Evolutionary conservation across 148 eudicot genomes (phyloP).

Genomic region (Amaranthus palmeri): DNA sequence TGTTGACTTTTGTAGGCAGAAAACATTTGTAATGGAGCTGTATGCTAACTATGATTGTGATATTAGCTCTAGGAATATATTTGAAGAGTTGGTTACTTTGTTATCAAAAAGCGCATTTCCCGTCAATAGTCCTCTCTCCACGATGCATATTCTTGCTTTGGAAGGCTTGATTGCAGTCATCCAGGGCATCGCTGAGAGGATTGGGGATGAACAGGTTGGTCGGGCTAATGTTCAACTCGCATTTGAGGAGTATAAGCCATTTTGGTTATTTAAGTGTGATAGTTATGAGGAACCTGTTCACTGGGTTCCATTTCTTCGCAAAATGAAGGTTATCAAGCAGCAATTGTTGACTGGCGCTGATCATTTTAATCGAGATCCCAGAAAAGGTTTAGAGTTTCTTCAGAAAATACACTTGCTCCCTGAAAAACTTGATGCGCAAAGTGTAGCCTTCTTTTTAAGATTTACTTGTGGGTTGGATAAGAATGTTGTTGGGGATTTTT

Average conservation of each 20-base stretch:
- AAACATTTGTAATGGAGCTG: conserved; percentile 69
- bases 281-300: conserved; percentile 51
- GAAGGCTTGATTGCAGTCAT: conserved; percentile 88
- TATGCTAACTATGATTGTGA: conserved; percentile 91
- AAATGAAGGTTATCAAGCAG: conserved; percentile 67
- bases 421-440: conserved; percentile 73
- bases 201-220: conserved; percentile 43
- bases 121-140: conserved; percentile 76
- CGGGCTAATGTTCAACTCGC: conserved; percentile 34
- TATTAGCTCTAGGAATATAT: conserved; percentile 74
- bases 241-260: conserved; percentile 68
- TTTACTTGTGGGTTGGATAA: conserved; percentile 87
- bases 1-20: conserved; percentile 95
- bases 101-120: conserved; percentile 92
- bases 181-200: conserved; percentile 82
- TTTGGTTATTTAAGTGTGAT: conserved; percentile 71
- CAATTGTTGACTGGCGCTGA: conserved; percentile 82
- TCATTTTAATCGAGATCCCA: conserved; percentile 86
- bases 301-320: conserved; percentile 89
- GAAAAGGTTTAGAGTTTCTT: conserved; percentile 85
- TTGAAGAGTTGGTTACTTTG: conserved; percentile 79
- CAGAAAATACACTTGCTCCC: conserved; percentile 74
- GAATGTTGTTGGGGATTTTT: conserved; percentile 79
- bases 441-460: conserved; percentile 91
- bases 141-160: conserved; percentile 80